Base-by-base conservation (phyloP, 768 basidiomycete species). In the Amylocystis lapponica region DNA sequence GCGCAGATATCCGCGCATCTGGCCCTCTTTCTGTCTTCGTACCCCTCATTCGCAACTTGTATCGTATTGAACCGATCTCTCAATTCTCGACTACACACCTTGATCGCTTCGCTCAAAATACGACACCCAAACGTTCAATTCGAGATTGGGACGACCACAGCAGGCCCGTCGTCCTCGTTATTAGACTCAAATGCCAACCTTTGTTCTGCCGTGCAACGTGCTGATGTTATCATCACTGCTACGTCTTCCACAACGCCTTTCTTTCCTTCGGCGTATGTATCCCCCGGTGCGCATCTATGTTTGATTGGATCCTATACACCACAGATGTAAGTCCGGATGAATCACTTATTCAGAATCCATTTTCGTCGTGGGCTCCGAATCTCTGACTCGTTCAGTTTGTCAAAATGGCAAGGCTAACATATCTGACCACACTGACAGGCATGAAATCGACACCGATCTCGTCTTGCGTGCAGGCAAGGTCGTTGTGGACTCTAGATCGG, bases 281-380 rank as follows among this genome's bases (percentile, higher is more conserved):
- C 68, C 3, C 59, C 72, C 2, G 79, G 80, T 0, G 72, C 84
- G 0, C 85, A 88, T 51, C 53, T 94, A 26, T 78, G 89, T 43
- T 66, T 93, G 2, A 76, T 90, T 21, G 90, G 91, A 5, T 88
- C 86, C 43, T 94, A 88, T 56, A 92, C 72, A 14, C 85, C 85
- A 1, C 56, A 64, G 3, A 95, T 94, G 92, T 59, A 10, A 41
- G 56, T 49, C 27, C 17, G 2, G 9, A 21, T 26, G n/a, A n/a
- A n/a, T n/a, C n/a, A n/a, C n/a, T n/a, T n/a, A n/a, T n/a, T n/a
- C n/a, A n/a, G n/a, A n/a, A n/a, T n/a, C n/a, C n/a, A n/a, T n/a
- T n/a, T n/a, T n/a, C n/a, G n/a, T n/a, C n/a, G n/a, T n/a, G n/a
- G n/a, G n/a, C n/a, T n/a, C n/a, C n/a, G n/a, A n/a, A n/a, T n/a